These are phyloP conservation scores for Alternaria incomplexa DNA, from an alignment of 2,329 filamentous ascomycete genomes.

Conservation along the genomic window DNA sequence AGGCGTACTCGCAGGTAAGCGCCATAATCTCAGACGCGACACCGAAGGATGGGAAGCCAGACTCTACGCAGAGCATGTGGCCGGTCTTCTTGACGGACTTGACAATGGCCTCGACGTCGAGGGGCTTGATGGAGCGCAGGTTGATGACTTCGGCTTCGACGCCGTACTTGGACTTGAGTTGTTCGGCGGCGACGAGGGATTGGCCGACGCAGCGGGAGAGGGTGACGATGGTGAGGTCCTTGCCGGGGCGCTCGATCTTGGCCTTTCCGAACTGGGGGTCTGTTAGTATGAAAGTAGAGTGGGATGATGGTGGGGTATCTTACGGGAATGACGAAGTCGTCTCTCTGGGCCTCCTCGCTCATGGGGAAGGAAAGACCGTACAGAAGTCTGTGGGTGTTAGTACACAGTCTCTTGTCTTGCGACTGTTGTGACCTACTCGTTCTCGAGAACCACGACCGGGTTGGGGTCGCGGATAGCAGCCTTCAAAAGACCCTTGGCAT, in stretches of 20 bases:
- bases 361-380: conserved; percentile 97
- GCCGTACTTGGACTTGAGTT: conserved; percentile 94
- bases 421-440: conserved; percentile 49
- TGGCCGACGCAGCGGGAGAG: conserved; percentile 96
- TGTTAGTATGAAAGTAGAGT: no score
- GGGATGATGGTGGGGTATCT: conserved; percentile 12
- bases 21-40: conserved; percentile 93
- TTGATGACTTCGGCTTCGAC: conserved; percentile 97
- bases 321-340: conserved; percentile 91
- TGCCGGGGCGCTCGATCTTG: conserved; percentile 96
- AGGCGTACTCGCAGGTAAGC: conserved; percentile 94
- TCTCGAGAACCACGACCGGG: conserved; percentile 76
- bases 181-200: conserved; percentile 84
- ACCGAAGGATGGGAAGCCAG: conserved; percentile 94
- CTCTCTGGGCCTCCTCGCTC: conserved; percentile 94
- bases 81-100: conserved; percentile 99
- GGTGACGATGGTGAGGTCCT: conserved; percentile 94
- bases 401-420: not conserved
- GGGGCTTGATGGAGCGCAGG: conserved; percentile 94
- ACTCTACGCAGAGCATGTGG: conserved; percentile 89
- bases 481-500: conserved; percentile 97
- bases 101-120: conserved; percentile 93
- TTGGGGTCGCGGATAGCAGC: conserved; percentile 98
- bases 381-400: conserved; percentile 63
- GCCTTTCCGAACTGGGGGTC: conserved; percentile 81